Evolutionary conservation across 257 asterid genomes (phyloP), one percentile per base, ranked within the genome.

Genomic region (Nemophila menziesii): DNA sequence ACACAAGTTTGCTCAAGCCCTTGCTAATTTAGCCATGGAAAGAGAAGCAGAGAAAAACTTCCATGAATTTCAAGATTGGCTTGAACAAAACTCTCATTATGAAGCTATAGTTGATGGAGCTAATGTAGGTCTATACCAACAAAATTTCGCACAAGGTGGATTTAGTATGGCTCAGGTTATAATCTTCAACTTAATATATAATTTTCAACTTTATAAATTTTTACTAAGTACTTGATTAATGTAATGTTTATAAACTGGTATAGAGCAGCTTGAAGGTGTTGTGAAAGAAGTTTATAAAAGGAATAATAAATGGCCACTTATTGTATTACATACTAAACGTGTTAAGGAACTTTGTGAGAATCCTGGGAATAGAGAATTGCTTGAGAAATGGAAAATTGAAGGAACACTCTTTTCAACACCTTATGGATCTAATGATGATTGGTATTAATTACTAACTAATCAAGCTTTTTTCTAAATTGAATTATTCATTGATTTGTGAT

Each of bases 51-150:
- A 78, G 14, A 64, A 87, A 11, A 69, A 72, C 59, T 89, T 84
- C 67, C 76, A 72, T 54, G 94, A 89, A 50, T 89, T 84, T 67
- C 85, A 78, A 83, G 96, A 72, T 24, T 90, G 98, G 98, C 61
- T 90, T 53, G 92, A 74, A 49, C 64, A 68, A 54, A 69, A 74
- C 62, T 71, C 77, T 49, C 83, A 64, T 33, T 78, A 75, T 54
- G 94, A 90, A 55, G 68, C 85, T 29, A 65, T 84, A 39, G 67
- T 81, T n/a, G 98, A 90, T 67, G 96, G 93, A 78, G 98, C 94
- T 54, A 85, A 81, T 69, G 51, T 85, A 51, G 96, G 96, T 36
- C 65, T 84, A 11, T 84, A 68, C 70, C 93, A 89, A 64, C 95
- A 89, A 63, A 89, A 89, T 56, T 84, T 80, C 63, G 81, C 73